phyloP scores from a whole-genome alignment of 75 land plant species.

The Selaginella moellendorffii region DNA sequence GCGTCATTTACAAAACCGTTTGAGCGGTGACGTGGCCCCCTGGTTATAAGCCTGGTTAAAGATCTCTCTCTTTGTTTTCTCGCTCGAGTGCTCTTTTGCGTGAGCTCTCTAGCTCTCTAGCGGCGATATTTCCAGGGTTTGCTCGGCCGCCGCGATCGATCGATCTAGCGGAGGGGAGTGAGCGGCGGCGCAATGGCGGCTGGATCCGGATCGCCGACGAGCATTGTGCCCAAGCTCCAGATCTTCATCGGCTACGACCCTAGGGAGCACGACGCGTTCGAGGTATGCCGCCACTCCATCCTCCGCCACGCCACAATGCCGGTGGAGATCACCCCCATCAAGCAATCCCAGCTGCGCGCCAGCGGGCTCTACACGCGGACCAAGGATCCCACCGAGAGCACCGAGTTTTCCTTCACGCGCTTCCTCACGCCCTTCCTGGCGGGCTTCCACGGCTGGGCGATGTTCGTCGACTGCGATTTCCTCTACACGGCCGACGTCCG shows the following conservation, averaged over 20 bases:
- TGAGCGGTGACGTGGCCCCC: too few species aligned
- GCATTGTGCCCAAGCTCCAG: conserved; percentile 11
- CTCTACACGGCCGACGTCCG: conserved; percentile 24
- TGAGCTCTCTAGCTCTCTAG: too few species aligned
- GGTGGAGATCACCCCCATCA: conserved; percentile 51
- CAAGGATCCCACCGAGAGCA: conserved; percentile 47
- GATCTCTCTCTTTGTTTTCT: too few species aligned
- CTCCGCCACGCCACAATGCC: conserved; percentile 47
- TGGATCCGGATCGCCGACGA: too few species aligned
- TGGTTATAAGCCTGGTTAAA: too few species aligned
- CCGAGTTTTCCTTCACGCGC: conserved; percentile 75
- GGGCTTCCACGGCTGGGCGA: conserved; percentile 62
- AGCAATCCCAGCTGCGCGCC: conserved; percentile 36
- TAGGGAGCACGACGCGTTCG: conserved; percentile 57
- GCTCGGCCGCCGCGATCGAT: too few species aligned
- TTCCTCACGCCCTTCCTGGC: conserved; percentile 67
- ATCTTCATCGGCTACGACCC: conserved; percentile 69
- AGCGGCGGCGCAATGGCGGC: too few species aligned
- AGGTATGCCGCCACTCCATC: conserved; percentile 60
- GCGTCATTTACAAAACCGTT: too few species aligned
- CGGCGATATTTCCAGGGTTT: too few species aligned
- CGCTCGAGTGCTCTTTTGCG: too few species aligned
- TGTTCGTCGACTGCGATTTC: conserved; percentile 84
- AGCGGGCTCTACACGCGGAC: conserved; percentile 41
- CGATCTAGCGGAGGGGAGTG: too few species aligned